Evolutionary conservation across 1,284 basidiomycete genomes (phyloP).

Genomic region (Leccinum angustisporum): DNA sequence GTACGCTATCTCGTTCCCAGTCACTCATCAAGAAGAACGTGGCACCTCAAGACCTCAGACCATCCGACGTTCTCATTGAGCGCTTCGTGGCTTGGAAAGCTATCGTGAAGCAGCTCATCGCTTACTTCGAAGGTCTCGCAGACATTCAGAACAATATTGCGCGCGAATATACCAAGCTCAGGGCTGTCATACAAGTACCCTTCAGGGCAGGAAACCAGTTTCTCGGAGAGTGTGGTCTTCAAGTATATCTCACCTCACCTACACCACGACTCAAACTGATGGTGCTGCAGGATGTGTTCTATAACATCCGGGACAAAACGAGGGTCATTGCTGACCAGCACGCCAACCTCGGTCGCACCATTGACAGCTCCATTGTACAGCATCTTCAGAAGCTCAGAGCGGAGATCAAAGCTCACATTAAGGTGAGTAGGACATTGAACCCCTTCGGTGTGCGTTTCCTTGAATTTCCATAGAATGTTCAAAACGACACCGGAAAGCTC

Average conservation of each 20-base stretch:
- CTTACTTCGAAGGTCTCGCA: conserved; percentile 87
- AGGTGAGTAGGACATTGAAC: conserved; percentile 48
- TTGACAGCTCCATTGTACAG: conserved; percentile 97
- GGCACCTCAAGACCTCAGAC: conserved; percentile 86
- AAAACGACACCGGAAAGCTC: conserved; percentile 96
- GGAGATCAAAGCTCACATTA: conserved; percentile 98
- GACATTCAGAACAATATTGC: conserved; percentile 96
- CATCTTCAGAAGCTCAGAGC: conserved; percentile 92
- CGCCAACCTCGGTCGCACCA: conserved; percentile 93
- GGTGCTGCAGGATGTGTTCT: conserved; percentile 81
- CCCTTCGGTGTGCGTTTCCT: background rate
- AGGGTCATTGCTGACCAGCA: conserved; percentile 94
- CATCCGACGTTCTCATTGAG: conserved; percentile 96
- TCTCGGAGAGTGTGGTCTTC: conserved; percentile 88
- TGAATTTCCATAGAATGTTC: conserved; percentile 71
- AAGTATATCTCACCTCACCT: conserved; percentile 42
- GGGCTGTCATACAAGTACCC: conserved; percentile 97
- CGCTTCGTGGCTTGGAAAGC: conserved; percentile 92
- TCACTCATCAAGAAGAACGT: conserved; percentile 90
- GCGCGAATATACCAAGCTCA: conserved; percentile 91
- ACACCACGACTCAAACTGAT: background rate
- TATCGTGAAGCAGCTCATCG: conserved; percentile 93
- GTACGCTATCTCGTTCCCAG: conserved; percentile 73
- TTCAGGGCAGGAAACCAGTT: conserved; percentile 96
- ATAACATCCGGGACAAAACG: conserved; percentile 92